Evolutionary conservation across 2,329 filamentous ascomycete species (phyloP).

Genomic region (Ophiostoma novo-ulmi): DNA sequence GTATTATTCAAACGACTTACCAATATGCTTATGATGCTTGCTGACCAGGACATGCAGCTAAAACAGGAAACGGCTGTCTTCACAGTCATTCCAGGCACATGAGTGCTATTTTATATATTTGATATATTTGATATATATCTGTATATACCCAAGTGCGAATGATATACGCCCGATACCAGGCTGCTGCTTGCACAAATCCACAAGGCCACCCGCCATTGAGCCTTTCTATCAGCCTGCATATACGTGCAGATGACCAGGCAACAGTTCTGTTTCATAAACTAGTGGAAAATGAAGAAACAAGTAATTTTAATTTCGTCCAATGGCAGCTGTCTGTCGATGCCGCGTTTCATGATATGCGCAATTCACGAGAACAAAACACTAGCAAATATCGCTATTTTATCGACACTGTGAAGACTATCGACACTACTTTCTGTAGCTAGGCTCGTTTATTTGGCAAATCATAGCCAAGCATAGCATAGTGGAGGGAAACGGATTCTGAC

Average conservation of each 20-base stretch:
- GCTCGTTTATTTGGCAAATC: neutral
- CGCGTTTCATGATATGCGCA: neutral
- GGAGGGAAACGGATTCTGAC: neutral
- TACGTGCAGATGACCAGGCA: neutral
- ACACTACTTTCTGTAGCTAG: neutral
- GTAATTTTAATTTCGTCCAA: neutral
- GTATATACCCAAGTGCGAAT: neutral
- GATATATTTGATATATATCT: neutral
- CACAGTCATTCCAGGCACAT: neutral
- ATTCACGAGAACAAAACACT: neutral
- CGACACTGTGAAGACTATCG: neutral
- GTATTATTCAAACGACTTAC: constrained; percentile 3
- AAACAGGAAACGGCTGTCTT: constrained; percentile 9
- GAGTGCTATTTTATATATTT: neutral
- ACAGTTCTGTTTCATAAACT: neutral
- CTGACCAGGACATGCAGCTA: constrained; percentile 22
- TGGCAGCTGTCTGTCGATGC: neutral
- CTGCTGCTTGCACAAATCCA: neutral
- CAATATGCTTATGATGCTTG: neutral
- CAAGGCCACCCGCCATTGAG: neutral
- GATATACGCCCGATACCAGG: neutral
- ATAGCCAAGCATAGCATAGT: neutral
- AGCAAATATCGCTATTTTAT: neutral
- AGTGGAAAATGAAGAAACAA: neutral
- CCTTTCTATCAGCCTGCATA: neutral